Conservation (phyloP, 805 yeast genomes). For the Yarrowia phangngaensis region DNA sequence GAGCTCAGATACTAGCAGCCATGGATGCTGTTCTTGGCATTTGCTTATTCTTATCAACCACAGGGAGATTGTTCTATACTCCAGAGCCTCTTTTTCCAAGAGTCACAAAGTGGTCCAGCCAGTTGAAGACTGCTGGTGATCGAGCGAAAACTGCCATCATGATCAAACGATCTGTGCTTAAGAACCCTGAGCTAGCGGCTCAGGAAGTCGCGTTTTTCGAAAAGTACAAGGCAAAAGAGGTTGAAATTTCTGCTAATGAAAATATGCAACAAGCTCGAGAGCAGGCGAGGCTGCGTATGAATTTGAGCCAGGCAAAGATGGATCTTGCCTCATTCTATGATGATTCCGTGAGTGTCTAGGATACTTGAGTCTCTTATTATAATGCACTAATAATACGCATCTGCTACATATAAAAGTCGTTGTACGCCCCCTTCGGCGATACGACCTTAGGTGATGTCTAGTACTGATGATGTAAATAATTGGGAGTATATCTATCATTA, state of each 20-base stretch:
- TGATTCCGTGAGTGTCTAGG: too few relatives aligned
- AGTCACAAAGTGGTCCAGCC: slow-evolving; percentile 15
- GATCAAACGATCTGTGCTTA: slow-evolving; percentile 27
- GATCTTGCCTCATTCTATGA: slow-evolving; percentile 20
- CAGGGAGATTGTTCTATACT: slow-evolving; percentile 29
- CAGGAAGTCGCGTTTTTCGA: slow-evolving; percentile 10
- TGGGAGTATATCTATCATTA: too few relatives aligned
- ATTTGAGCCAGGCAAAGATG: slow-evolving; percentile 12
- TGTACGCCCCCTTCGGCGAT: too few relatives aligned
- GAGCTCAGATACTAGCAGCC: slow-evolving; percentile 27
- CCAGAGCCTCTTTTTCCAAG: slow-evolving; percentile 27
- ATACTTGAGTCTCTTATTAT: too few relatives aligned
- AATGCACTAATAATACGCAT: too few relatives aligned
- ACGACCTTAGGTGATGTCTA: too few relatives aligned
- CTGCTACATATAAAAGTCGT: too few relatives aligned
- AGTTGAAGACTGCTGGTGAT: slow-evolving; percentile 21
- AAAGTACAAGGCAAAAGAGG: slow-evolving; percentile 17
- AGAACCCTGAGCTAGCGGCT: slow-evolving; percentile 26
- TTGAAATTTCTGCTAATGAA: slow-evolving; percentile 7
- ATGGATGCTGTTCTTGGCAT: slow-evolving; percentile 26
- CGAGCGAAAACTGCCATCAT: slow-evolving; percentile 20
- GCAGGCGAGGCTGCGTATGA: slow-evolving; percentile 11
- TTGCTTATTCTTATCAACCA: slow-evolving; percentile 28
- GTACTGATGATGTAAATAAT: too few relatives aligned
- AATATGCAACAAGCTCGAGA: slow-evolving; percentile 15